Evolutionary conservation across 352 stramenopile species (phyloP).

Genomic region (Pythium rhizo-oryzae): DNA sequence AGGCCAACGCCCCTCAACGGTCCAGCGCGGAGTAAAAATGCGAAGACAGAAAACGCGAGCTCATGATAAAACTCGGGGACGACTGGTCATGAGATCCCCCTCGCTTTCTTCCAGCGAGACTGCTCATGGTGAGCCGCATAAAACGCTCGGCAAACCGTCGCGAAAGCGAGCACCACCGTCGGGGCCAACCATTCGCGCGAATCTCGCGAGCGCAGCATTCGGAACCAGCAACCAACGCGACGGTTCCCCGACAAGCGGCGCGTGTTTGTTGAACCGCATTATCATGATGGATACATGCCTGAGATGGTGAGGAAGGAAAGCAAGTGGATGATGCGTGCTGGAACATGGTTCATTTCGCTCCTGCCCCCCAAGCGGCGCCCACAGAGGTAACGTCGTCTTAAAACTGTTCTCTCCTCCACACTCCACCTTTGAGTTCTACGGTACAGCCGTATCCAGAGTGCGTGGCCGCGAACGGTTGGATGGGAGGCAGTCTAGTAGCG

Average conservation of each 20-base stretch:
- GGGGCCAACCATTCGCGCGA: too few relatives aligned
- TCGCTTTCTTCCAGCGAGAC: background rate
- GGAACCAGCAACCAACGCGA: background rate
- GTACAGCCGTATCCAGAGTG: conserved; percentile 7
- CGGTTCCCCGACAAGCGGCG: background rate
- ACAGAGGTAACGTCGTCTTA: background rate
- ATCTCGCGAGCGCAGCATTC: background rate
- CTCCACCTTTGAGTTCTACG: background rate
- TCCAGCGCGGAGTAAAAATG: background rate
- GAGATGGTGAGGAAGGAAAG: background rate
- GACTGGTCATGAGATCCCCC: background rate
- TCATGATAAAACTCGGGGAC: background rate
- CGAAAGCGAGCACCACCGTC: background rate
- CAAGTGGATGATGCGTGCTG: background rate
- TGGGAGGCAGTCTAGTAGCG: background rate
- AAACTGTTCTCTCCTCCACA: background rate
- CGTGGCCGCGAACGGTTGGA: conserved; percentile 1
- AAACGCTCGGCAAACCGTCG: background rate
- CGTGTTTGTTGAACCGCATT: background rate
- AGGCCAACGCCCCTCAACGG: background rate
- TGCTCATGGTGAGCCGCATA: background rate
- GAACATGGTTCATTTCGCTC: background rate
- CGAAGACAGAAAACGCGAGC: background rate
- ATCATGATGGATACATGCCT: conserved; percentile 3
- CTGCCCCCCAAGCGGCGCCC: background rate